A percentile compares a stretch with the other conserved stretches of the same genome.
These are phyloP conservation scores for Boechera divaricarpa DNA, from an alignment of 345 rosid genomes.

Conservation along the genomic window DNA sequence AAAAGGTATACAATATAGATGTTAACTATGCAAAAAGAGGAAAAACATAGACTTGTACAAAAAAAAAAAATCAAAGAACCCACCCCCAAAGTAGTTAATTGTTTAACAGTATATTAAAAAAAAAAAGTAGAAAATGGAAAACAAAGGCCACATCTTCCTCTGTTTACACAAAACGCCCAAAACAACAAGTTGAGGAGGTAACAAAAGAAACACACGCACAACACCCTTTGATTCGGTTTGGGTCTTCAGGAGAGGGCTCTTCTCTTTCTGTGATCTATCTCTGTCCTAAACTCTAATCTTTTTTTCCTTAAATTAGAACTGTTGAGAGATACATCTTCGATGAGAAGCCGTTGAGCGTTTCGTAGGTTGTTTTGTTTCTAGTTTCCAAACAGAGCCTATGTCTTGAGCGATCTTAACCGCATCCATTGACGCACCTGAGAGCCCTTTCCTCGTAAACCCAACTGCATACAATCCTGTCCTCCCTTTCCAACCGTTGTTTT, in stretches of 20 bases:
- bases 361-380: constrained; percentile 68
- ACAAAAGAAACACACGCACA: constrained; percentile 39
- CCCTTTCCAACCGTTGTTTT: constrained; percentile 86
- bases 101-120: neutral
- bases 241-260: constrained; percentile 71
- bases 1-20: constrained; percentile 22
- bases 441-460: constrained; percentile 92
- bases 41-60: constrained; percentile 17
- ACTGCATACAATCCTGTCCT: constrained; percentile 81
- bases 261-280: constrained; percentile 31
- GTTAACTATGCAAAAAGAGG: constrained; percentile 16
- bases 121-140: neutral
- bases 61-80: constrained; percentile 29
- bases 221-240: constrained; percentile 37
- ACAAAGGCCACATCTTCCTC: constrained; percentile 64
- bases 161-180: constrained; percentile 58
- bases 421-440: constrained; percentile 82
- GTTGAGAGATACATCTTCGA: constrained; percentile 81
- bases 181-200: constrained; percentile 45
- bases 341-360: constrained; percentile 58
- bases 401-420: constrained; percentile 76
- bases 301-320: constrained; percentile 45
- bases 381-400: constrained; percentile 78
- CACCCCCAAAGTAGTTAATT: neutral
- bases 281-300: constrained; percentile 40